These are phyloP conservation scores for Vitis amurensis DNA, from an alignment of 164 flowering plant genomes.

Conservation along the genomic window DNA sequence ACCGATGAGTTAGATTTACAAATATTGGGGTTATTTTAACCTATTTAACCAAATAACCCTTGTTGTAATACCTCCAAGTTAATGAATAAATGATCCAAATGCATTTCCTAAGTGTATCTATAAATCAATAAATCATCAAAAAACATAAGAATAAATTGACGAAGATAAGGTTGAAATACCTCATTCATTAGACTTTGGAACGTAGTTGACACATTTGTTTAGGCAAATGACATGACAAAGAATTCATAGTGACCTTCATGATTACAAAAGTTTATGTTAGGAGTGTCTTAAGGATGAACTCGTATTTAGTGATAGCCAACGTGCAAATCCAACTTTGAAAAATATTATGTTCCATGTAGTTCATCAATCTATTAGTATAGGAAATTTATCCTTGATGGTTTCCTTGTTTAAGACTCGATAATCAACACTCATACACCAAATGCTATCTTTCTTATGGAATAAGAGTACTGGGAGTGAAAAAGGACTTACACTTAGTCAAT, in stretches of 20 bases:
- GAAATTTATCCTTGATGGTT: neutral
- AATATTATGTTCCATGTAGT: neutral
- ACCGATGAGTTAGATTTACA: no score
- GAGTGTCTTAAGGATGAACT: neutral
- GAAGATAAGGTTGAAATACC: neutral
- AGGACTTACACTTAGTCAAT: neutral
- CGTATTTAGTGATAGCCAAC: slow-evolving; percentile 7
- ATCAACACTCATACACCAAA: neutral
- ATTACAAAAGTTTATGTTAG: slow-evolving; percentile 6
- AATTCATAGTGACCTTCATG: slow-evolving; percentile 10
- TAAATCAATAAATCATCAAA: slow-evolving; percentile 11
- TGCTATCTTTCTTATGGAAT: neutral
- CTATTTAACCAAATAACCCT: no score
- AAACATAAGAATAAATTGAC: neutral
- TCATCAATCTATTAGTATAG: slow-evolving; percentile 5
- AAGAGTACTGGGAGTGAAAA: neutral
- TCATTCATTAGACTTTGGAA: slow-evolving; percentile 2
- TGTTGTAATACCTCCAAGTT: neutral
- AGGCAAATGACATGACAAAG: slow-evolving; percentile 12
- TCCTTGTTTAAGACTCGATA: neutral
- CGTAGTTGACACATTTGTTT: slow-evolving; percentile 8
- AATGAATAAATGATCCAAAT: neutral
- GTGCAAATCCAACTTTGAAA: slow-evolving; percentile 4
- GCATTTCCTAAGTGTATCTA: neutral
- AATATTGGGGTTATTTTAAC: no score